A percentile compares a stretch with the other conserved stretches of the same genome.
Conservation (phyloP, 148 eudicot genomes). For the Polygonum aviculare region DNA sequence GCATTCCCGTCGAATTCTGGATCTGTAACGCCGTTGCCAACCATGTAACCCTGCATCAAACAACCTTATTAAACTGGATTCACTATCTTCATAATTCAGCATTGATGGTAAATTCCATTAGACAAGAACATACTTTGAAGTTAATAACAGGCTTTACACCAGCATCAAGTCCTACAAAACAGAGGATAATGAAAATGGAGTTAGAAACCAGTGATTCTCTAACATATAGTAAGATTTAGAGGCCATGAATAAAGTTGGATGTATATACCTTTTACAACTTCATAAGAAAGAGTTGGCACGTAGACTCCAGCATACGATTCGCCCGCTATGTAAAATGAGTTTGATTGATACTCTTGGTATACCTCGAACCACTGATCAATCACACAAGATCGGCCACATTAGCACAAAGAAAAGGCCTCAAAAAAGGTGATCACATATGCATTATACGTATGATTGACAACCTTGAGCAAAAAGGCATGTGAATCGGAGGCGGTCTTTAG, state of each 20-base stretch:
- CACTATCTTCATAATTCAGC: background rate
- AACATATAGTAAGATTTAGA: background rate
- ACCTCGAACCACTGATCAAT: conserved; percentile 68
- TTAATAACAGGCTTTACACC: conserved; percentile 65
- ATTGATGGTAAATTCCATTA: background rate
- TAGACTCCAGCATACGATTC: conserved; percentile 97
- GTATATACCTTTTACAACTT: conserved; percentile 67
- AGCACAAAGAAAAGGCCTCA: background rate
- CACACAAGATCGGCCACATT: background rate
- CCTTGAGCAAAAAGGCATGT: conserved; percentile 81
- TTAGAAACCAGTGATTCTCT: background rate
- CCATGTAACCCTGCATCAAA: conserved; percentile 76
- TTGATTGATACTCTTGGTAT: conserved; percentile 59
- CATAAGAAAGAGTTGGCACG: conserved; percentile 82
- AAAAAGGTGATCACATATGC: background rate
- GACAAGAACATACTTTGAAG: conserved; percentile 43
- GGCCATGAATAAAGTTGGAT: background rate
- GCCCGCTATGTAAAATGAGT: conserved; percentile 79
- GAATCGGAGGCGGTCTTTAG: conserved; percentile 69
- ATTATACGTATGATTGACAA: conserved; percentile 9
- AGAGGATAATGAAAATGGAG: background rate
- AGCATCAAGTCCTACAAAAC: conserved; percentile 60
- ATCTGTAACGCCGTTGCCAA: conserved; percentile 92
- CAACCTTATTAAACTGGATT: background rate
- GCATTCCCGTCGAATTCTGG: conserved; percentile 81